Evolutionary conservation across 129 eudicot genomes (phyloP).

Genomic region (Artemisia argyi): DNA sequence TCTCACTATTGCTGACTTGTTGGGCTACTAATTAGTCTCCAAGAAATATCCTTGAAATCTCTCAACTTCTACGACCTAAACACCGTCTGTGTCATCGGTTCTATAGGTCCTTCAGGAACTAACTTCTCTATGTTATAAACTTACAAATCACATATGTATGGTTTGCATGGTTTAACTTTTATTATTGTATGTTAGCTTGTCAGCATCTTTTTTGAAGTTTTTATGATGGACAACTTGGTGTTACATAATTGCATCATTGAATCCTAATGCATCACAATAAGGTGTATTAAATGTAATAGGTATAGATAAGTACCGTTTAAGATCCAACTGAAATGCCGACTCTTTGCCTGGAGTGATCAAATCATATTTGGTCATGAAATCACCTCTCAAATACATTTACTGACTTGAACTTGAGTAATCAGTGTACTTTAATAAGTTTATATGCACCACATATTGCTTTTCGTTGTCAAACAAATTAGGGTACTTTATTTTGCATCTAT

Average conservation of each 20-base stretch:
- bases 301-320: no score
- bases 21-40: constrained; percentile 7
- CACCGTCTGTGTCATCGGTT: background rate
- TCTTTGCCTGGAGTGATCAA: no score
- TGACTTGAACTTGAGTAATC: background rate
- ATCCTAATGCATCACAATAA: background rate
- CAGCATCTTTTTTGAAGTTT: background rate
- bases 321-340: no score
- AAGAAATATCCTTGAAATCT: constrained; percentile 7
- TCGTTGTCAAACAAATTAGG: background rate
- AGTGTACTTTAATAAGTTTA: constrained; percentile 5
- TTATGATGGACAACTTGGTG: constrained; percentile 7
- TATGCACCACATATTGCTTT: constrained; percentile 7
- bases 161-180: background rate
- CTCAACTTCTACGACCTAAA: background rate
- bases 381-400: background rate
- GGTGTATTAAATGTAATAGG: no score
- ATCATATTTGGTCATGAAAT: background rate
- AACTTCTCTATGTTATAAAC: background rate
- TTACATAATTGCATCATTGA: constrained; percentile 14
- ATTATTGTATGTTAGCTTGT: background rate
- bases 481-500: constrained; percentile 13
- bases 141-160: background rate
- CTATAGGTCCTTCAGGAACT: background rate
- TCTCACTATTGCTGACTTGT: constrained; percentile 5